These are phyloP conservation scores for Amauroascus niger DNA, from an alignment of 2,329 filamentous ascomycete species.

Conservation along the genomic window DNA sequence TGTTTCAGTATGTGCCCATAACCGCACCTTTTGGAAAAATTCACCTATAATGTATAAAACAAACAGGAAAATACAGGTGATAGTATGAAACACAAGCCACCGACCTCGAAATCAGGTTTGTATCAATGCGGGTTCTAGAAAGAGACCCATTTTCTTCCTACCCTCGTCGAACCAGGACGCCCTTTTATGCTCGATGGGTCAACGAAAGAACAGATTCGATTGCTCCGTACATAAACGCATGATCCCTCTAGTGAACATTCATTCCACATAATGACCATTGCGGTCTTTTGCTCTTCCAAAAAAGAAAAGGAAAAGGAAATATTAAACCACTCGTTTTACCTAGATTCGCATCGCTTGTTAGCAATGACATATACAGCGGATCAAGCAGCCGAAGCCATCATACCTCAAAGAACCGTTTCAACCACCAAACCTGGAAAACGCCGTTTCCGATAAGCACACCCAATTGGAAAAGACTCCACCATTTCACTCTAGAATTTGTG, in stretches of 20 bases:
- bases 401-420: conserved; percentile 94
- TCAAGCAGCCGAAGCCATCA: conserved; percentile 18
- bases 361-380: conserved; percentile 1
- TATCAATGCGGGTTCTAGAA: neutral
- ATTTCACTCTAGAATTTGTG: conserved; percentile 95
- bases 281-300: neutral
- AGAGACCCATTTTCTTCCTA: no score
- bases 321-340: conserved; percentile 42
- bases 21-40: neutral
- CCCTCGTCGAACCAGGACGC: no score
- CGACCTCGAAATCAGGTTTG: neutral
- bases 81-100: neutral
- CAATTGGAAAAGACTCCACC: conserved; percentile 98
- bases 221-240: conserved; percentile 4
- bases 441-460: conserved; percentile 80
- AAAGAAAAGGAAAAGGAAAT: no score
- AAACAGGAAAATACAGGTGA: neutral
- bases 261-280: conserved; percentile 9
- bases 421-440: conserved; percentile 98
- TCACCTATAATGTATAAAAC: neutral
- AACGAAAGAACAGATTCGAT: no score
- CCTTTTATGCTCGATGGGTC: no score
- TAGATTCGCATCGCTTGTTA: conserved; percentile 19
- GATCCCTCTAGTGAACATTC: conserved; percentile 7
- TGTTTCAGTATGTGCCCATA: neutral